phyloP scores from a whole-genome alignment of 345 rosid species.

The Nephelium lappaceum region DNA sequence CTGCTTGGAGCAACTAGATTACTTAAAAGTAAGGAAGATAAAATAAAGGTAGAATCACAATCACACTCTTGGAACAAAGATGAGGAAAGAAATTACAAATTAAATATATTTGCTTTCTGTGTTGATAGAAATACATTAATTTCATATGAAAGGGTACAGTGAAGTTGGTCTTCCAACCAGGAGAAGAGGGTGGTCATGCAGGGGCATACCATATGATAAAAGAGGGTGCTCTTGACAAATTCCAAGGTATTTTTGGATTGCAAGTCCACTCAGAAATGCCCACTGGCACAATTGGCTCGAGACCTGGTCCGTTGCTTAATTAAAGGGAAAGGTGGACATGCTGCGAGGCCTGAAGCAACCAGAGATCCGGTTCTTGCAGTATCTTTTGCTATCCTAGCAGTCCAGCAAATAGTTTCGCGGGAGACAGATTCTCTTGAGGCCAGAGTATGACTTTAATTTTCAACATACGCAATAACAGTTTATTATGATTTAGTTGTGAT shows the following conservation, averaged over 20 bases:
- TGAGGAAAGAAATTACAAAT: too few species aligned
- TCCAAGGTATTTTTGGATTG: slow-evolving; percentile 51
- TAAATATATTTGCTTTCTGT: too few species aligned
- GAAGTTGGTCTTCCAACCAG: slow-evolving; percentile 67
- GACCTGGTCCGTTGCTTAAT: slow-evolving; percentile 50
- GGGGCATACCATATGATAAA: slow-evolving; percentile 60
- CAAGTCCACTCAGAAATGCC: slow-evolving; percentile 28
- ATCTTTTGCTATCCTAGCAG: slow-evolving; percentile 49
- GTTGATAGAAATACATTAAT: background rate
- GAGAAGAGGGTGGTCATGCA: slow-evolving; percentile 43
- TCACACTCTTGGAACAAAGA: background rate
- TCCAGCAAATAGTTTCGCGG: slow-evolving; percentile 60
- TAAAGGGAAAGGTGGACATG: slow-evolving; percentile 52
- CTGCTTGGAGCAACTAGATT: slow-evolving; percentile 9
- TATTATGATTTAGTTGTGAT: background rate
- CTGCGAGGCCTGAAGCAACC: slow-evolving; percentile 44
- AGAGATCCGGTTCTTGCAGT: slow-evolving; percentile 52
- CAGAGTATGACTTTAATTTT: slow-evolving; percentile 22
- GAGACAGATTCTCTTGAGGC: slow-evolving; percentile 61
- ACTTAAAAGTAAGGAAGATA: slow-evolving; percentile 29
- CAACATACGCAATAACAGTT: background rate
- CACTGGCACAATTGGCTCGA: slow-evolving; percentile 46
- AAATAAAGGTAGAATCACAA: slow-evolving; percentile 36
- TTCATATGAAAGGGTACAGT: slow-evolving; percentile 41
- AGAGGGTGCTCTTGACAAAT: slow-evolving; percentile 51